Conservation (phyloP, 768 basidiomycete genomes). For the Trichaptum fuscoviolaceum region DNA sequence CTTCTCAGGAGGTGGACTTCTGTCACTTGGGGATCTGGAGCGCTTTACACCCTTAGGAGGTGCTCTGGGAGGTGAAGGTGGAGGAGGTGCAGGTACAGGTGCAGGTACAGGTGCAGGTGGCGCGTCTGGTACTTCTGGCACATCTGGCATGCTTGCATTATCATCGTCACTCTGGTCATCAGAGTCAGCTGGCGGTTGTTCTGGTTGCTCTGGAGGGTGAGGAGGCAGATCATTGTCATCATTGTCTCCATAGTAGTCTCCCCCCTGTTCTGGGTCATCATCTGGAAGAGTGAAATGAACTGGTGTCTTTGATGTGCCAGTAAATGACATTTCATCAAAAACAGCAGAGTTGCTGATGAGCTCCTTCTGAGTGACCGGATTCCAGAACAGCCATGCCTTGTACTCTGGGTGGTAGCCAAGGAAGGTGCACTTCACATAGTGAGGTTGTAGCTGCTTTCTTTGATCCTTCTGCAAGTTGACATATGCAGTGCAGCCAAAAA, state of each 20-base stretch:
- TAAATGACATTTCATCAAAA: not conserved
- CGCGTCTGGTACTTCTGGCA: not conserved
- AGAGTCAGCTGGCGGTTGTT: not conserved
- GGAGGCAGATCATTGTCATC: conserved; percentile 3
- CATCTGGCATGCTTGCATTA: not conserved
- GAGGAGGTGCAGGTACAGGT: not conserved
- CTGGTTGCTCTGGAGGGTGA: not conserved
- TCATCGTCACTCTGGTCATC: too few relatives aligned
- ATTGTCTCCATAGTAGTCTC: not conserved
- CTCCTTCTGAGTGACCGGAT: conserved; percentile 12
- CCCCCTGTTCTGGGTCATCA: conserved; percentile 3
- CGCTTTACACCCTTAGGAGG: conserved; percentile 6
- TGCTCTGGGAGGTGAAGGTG: conserved; percentile 1
- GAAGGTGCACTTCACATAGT: conserved; percentile 29
- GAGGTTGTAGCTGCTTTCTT: conserved; percentile 17
- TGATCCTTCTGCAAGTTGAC: conserved; percentile 33
- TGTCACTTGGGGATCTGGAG: conserved; percentile 5
- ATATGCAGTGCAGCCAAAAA: conserved; percentile 35
- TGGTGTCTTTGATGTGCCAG: not conserved
- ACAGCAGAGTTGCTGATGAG: conserved; percentile 4
- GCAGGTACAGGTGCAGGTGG: conserved; percentile 1
- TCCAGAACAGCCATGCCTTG: conserved; percentile 30
- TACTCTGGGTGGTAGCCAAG: conserved; percentile 30
- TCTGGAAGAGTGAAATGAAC: not conserved
- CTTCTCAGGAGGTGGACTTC: conserved; percentile 6